These are phyloP conservation scores for Gynostemma pentaphyllum DNA, from an alignment of 306 rosid species.

Conservation along the genomic window DNA sequence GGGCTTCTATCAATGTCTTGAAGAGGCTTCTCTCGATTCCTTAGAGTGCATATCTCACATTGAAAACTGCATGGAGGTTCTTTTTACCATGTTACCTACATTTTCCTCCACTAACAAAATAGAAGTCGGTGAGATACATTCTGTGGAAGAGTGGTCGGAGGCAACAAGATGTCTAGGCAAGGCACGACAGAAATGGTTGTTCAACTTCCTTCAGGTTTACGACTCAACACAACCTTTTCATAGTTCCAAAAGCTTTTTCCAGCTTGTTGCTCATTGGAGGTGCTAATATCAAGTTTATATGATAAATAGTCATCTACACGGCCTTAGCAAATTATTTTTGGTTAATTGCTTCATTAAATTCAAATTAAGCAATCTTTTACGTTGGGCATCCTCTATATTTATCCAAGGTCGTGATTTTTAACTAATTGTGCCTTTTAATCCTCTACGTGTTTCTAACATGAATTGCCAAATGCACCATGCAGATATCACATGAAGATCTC, in stretches of 20 bases:
- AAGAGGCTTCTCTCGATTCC: conserved; percentile 54
- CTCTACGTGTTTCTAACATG: neutral
- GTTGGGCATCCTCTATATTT: neutral
- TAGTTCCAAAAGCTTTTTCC: neutral
- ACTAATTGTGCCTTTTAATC: neutral
- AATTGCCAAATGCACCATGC: conserved; percentile 16
- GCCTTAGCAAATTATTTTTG: neutral
- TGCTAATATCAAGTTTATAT: neutral
- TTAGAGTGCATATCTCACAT: conserved; percentile 39
- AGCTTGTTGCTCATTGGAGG: neutral
- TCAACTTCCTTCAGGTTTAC: conserved; percentile 60
- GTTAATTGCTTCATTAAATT: neutral
- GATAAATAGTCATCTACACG: neutral
- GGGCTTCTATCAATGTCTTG: conserved; percentile 63
- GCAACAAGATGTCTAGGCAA: conserved; percentile 72
- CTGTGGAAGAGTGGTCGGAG: conserved; percentile 57
- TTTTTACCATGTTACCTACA: conserved; percentile 58
- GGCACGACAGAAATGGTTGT: conserved; percentile 60
- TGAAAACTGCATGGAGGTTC: conserved; percentile 72
- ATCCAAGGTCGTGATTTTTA: neutral
- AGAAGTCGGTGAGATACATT: conserved; percentile 18
- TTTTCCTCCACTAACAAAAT: conserved; percentile 17
- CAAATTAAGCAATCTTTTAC: neutral
- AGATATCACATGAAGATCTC: conserved; percentile 53
- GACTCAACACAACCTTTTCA: conserved; percentile 8